phyloP scores from a whole-genome alignment of 2,329 filamentous ascomycete genomes.

The Diaporthe sp. region DNA sequence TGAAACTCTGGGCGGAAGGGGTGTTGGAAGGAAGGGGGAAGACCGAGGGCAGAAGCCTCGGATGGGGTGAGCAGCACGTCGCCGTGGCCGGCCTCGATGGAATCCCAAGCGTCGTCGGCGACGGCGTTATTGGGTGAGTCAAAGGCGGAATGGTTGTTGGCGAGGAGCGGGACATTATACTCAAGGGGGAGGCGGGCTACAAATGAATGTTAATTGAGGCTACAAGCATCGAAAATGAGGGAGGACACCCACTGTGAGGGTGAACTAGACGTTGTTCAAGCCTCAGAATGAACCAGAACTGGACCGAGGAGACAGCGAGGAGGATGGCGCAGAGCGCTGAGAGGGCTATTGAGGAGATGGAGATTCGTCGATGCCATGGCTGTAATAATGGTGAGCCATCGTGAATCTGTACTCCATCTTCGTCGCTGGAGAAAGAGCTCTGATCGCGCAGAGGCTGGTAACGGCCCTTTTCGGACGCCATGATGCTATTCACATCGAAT shows the following conservation, averaged over 20 bases:
- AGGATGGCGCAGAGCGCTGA: background rate
- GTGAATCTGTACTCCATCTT: background rate
- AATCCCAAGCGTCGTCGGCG: slow-evolving; percentile 33
- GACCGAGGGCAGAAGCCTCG: slow-evolving; percentile 40
- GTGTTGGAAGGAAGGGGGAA: slow-evolving; percentile 41
- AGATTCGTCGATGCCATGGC: background rate
- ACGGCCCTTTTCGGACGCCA: background rate
- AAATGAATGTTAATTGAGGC: background rate
- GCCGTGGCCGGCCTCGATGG: slow-evolving; percentile 41
- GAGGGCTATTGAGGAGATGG: background rate
- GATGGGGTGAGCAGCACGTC: slow-evolving; percentile 42
- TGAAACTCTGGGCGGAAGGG: slow-evolving; percentile 48
- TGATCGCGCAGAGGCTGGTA: background rate
- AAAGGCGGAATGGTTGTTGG: background rate
- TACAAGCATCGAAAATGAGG: rapidly evolving
- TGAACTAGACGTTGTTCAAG: background rate
- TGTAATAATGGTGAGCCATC: background rate
- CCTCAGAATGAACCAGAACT: background rate
- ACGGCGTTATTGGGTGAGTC: background rate
- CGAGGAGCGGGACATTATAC: background rate
- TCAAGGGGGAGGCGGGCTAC: background rate
- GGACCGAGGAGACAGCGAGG: background rate
- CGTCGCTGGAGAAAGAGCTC: background rate
- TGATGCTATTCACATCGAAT: background rate
- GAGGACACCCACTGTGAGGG: background rate